phyloP scores from a whole-genome alignment of 1,139 yeast genomes.

The Saccharomyces hybrid region DNA sequence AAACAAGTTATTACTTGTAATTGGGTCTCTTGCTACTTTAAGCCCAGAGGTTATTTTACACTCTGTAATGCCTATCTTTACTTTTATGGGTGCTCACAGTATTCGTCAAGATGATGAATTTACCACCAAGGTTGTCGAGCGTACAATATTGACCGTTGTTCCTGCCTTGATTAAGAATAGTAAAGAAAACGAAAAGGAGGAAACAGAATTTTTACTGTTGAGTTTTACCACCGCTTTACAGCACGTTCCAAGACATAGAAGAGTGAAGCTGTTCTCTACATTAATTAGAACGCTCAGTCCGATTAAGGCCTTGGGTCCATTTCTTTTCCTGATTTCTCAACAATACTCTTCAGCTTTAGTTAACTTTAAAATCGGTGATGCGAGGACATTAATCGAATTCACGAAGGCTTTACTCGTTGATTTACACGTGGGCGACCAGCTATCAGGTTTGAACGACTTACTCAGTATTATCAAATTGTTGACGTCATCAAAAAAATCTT shows the following conservation, averaged over 20 bases:
- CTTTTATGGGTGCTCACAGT: conserved; percentile 98
- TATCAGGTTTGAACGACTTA: conserved; percentile 50
- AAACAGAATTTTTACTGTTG: conserved; percentile 74
- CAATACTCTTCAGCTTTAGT: conserved; percentile 53
- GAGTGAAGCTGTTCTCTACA: conserved; percentile 75
- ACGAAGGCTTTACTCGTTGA: conserved; percentile 58
- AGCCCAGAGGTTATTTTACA: conserved; percentile 90
- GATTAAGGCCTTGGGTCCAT: conserved; percentile 56
- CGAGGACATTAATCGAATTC: conserved; percentile 62
- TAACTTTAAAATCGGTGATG: conserved; percentile 56
- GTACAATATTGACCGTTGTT: conserved; percentile 80
- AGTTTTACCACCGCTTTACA: conserved; percentile 90
- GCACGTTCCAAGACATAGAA: conserved; percentile 93
- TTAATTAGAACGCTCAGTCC: conserved; percentile 73
- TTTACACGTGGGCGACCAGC: conserved; percentile 62
- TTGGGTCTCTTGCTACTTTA: conserved; percentile 78
- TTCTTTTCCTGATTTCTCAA: conserved; percentile 71
- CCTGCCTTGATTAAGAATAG: conserved; percentile 77
- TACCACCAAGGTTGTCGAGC: conserved; percentile 85
- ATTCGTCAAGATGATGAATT: conserved; percentile 94
- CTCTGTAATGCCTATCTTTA: conserved; percentile 97
- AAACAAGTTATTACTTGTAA: conserved; percentile 72
- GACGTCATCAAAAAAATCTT: conserved; percentile 21
- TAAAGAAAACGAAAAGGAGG: conserved; percentile 44
- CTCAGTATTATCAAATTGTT: conserved; percentile 48